phyloP scores from a whole-genome alignment of 2,329 filamentous ascomycete species.

The Apiospora kogelbergensis region DNA sequence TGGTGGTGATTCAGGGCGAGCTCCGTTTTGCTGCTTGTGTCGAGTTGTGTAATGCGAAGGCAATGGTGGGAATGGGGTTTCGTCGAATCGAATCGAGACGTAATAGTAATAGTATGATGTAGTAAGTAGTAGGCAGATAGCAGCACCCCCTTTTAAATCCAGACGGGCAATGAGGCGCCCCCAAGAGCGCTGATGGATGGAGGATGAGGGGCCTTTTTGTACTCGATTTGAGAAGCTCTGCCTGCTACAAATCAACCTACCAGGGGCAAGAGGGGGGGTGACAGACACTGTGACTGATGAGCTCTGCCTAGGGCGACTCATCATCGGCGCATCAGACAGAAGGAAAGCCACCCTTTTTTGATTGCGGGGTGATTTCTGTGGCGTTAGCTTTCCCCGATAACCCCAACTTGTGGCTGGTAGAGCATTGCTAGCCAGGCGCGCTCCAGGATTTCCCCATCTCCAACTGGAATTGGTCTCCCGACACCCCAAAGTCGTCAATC shows the following conservation, averaged over 20 bases:
- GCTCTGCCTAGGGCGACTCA: neutral
- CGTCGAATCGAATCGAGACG: neutral
- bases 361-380: neutral
- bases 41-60: neutral
- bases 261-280: neutral
- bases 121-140: neutral
- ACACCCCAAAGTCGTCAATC: neutral
- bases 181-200: conserved; percentile 10
- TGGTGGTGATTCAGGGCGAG: neutral
- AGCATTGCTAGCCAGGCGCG: too few species aligned
- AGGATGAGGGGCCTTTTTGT: conserved; percentile 16
- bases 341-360: neutral
- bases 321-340: neutral
- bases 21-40: neutral
- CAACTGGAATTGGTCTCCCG: neutral
- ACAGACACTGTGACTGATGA: neutral
- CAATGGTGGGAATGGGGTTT: neutral
- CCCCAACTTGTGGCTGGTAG: neutral
- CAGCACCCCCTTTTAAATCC: neutral
- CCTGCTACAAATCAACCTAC: conserved; percentile 5
- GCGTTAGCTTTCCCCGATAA: neutral
- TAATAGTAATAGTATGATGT: neutral
- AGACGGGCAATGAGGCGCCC: conserved; percentile 5
- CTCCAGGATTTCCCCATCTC: neutral
- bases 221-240: conserved; percentile 10